Evolutionary conservation across 139 green algal species (phyloP), one percentile per base, ranked within the genome.

Genomic region (Eudorina sp.): DNA sequence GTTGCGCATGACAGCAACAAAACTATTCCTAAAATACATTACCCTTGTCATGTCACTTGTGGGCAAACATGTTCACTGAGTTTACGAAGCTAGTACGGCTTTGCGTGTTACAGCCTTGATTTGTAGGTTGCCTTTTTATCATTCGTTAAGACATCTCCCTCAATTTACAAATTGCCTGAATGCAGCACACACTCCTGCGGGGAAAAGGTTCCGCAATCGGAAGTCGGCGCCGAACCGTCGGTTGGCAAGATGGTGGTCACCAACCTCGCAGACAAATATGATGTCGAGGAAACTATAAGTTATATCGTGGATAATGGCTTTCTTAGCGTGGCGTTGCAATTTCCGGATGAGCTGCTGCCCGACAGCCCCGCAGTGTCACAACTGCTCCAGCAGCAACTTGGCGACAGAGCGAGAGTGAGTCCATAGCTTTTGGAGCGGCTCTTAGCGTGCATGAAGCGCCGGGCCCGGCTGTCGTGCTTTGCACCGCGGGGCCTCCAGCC

Each of bases 301-400:
- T 98, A 93, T 34, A 84, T 98, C n/a, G 34, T 58, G 25, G 16
- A n/a, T 0, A 70, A 90, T 11, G 83, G 84, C 7, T 96, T 90
- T 66, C 82, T 27, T 11, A 51, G 60, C 8, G 91, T 97, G 0
- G 91, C 95, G 0, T 85, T 97, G 68, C 96, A 98, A 84, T 96
- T 98, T 38, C 95, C 95, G 29, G 95, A 98, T 55, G 91, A 95
- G 7, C 68, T 93, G 29, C 89, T 98, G 53, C 1, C 73, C 0
- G 78, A 95, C 31, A 93, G 93, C 16, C 75, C 90, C 0, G 6
- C 53, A 1, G 84, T 97, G 14, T 90, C 90, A 1, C 68, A 21
- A 0, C 41, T 62, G 3, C 31, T 96, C 29, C 86, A 94, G 70
- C 25, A 48, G 4, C 34, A 60, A 14, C 84, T 85, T 4, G 64